Evolutionary conservation across 164 flowering plant species (phyloP).

Genomic region (Annona squamosa): DNA sequence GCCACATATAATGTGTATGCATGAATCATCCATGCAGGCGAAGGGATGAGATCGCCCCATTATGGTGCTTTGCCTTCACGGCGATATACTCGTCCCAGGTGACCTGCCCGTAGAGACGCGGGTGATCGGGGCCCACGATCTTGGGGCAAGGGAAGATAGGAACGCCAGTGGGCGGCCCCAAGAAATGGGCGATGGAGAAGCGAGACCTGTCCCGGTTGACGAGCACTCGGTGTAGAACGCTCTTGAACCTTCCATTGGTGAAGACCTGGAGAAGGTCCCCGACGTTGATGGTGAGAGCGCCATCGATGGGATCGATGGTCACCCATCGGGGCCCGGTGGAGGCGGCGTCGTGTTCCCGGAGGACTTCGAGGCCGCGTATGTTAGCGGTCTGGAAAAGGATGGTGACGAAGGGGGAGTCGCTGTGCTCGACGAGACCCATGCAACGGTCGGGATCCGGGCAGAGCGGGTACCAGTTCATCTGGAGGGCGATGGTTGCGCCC

Average conservation of each 20-base stretch:
- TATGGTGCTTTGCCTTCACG: conserved; percentile 55
- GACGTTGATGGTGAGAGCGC: conserved; percentile 57
- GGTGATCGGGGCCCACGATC: conserved; percentile 30
- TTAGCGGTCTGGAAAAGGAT: conserved; percentile 63
- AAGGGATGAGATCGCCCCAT: conserved; percentile 55
- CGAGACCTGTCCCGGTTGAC: conserved; percentile 40
- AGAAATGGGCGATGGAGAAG: conserved; percentile 44
- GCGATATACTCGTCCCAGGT: conserved; percentile 71
- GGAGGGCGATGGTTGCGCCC: conserved; percentile 23
- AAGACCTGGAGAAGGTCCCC: conserved; percentile 79
- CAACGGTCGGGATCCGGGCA: conserved; percentile 88
- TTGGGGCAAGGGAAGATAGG: conserved; percentile 43
- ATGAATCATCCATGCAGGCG: conserved; percentile 13
- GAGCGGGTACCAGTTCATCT: conserved; percentile 62
- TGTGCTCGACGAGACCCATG: conserved; percentile 90
- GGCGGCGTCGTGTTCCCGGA: conserved; percentile 12
- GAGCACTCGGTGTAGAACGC: conserved; percentile 48
- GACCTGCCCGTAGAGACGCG: conserved; percentile 52
- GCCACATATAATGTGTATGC: background rate
- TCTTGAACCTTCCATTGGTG: conserved; percentile 53
- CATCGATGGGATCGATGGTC: conserved; percentile 53
- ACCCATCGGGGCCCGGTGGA: conserved; percentile 46
- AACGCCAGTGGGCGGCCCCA: conserved; percentile 35
- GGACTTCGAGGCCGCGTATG: conserved; percentile 29
- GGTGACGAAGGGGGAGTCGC: conserved; percentile 76